Base-by-base conservation (phyloP, 1,284 basidiomycete genomes). In the Irpex sp. region DNA sequence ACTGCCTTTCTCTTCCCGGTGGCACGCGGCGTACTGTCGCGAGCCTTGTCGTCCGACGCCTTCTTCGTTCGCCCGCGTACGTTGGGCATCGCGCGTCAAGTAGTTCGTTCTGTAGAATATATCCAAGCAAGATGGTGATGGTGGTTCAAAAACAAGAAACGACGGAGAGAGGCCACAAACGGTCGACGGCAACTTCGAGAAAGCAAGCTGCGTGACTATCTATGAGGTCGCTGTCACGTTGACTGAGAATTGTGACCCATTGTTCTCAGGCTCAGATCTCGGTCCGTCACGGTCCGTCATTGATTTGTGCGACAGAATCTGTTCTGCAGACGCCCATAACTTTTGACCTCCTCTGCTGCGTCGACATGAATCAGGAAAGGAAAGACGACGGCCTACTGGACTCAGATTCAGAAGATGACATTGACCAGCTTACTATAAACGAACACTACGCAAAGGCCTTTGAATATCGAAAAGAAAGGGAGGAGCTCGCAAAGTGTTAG, bases 361-460 rank as follows among this genome's bases (percentile, higher is more conserved):
- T 7, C 61, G 43, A 21, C 35, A 79, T 82, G 79, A 68, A 81
- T 49, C 86, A 84, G 3, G 50, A 55, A 21, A 55, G 9, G 31
- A 55, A 26, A 9, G 11, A 17, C 49, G 21, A 19, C 11, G 9
- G 13, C 6, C 19, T 55, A 9, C 83, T 84, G 62, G 85, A 84
- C 49, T 81, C 79, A 1, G 82, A 84, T 37, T 66, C 68, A 19
- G 77, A 78, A 49, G 75, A 75, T 37, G 53, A 55, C 26, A 63
- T 78, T 21, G 77, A 86, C 62, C 79, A 82, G 58, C 73, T 94
- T 53, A 91, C 87, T 0, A 84, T 94, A 66, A 94, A 95, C 72
- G 85, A 93, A 66, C 88, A 91, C 64, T 95, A 86, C 66, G 92
- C 92, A 9, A 92, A 92, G 67, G 92, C 91, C 0, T 95, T 90